Base-by-base conservation (phyloP, 768 basidiomycete species). In the Mrakia gelida region DNA sequence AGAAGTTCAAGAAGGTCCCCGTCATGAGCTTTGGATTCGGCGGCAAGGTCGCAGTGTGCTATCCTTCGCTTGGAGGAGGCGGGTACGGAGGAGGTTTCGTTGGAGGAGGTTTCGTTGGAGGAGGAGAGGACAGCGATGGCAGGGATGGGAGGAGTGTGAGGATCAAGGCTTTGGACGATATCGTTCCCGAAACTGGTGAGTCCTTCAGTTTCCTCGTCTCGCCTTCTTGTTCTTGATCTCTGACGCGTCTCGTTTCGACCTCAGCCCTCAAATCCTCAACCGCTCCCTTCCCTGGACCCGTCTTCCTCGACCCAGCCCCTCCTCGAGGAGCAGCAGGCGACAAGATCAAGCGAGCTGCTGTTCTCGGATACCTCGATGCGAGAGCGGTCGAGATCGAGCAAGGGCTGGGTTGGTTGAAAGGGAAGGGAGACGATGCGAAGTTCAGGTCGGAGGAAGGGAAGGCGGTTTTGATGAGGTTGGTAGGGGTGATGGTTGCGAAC, bases 401-500 rank as follows among this genome's bases (percentile, higher is more conserved):
- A 74, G 94, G 92, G 18, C 85, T 93, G 73, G 89, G 89, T 30
- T 95, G 95, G 74, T 54, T 79, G 83, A 84, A 92, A 32, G 67
- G 79, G 38, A 84, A 86, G 78, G 83, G 87, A 63, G 87, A 87
- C 86, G 79, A 80, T 84, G 71, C 78, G 71, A 89, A 91, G 79
- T 87, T 87, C 80, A 85, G 88, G 75, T 88, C 87, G 72, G 88
- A 90, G 34, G 93, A 97, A 81, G 92, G 91, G 32, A 93, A 91
- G 84, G 85, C 93, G 41, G 86, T 90, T 1, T 85, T 98, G 28
- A 86, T 94, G 41, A 90, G 88, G 79, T 82, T 98, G 56, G 84
- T 98, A 65, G 91, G 88, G 82, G 86, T 92, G 11, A 88, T 98
- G 88, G 88, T 98, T 0, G 92, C 95, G 80, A 90, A 95, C 80